Evolutionary conservation across 352 stramenopile genomes (phyloP).

Genomic region (Globisporangium parvum): DNA sequence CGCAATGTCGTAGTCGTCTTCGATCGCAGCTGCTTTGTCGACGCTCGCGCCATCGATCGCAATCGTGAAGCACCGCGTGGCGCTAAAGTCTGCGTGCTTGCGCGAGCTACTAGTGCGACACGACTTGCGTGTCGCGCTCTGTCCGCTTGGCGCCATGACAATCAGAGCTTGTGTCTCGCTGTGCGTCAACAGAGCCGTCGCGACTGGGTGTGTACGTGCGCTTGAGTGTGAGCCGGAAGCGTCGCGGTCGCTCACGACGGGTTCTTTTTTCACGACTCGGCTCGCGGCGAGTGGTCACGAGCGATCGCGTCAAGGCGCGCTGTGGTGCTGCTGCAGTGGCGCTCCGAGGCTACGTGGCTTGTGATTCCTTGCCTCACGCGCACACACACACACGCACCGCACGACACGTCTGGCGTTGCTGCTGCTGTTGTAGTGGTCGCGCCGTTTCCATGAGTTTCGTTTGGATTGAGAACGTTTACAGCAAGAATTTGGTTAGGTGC

Average conservation of each 20-base stretch:
- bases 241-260: not conserved
- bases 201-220: not conserved
- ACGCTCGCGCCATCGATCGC: not conserved
- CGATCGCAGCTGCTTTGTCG: not conserved
- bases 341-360: too few species aligned
- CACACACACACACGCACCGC: too few species aligned
- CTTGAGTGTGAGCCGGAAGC: not conserved
- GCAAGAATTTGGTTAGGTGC: too few species aligned
- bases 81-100: slow-evolving; percentile 10
- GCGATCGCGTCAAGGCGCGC: too few species aligned
- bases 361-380: too few species aligned
- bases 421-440: too few species aligned
- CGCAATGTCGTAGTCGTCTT: slow-evolving; percentile 1
- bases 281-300: not conserved
- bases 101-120: not conserved
- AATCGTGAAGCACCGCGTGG: slow-evolving; percentile 12
- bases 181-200: slow-evolving; percentile 1
- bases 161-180: not conserved
- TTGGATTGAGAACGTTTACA: too few species aligned
- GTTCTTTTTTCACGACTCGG: not conserved
- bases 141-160: slow-evolving; percentile 1
- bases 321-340: too few species aligned
- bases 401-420: too few species aligned
- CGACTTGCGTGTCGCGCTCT: not conserved
- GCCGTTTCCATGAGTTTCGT: too few species aligned